These are phyloP conservation scores for Mollisiaceae sp. DNA, from an alignment of 2,329 filamentous ascomycete species.

Conservation along the genomic window DNA sequence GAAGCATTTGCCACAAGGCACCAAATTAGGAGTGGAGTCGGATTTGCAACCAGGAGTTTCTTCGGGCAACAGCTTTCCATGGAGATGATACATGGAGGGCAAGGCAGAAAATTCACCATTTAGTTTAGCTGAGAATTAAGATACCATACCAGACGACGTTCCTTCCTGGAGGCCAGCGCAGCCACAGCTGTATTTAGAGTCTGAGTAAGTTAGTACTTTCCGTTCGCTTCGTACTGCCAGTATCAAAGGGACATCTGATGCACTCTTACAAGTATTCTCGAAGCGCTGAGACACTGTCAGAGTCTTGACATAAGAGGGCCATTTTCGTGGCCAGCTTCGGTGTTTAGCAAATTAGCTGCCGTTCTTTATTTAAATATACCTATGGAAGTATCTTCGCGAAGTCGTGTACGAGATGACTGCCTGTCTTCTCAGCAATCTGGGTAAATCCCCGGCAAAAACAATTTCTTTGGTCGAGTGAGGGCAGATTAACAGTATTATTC, in stretches of 20 bases:
- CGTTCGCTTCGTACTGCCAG: neutral
- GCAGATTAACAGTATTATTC: neutral
- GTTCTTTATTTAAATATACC: neutral
- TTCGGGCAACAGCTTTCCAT: neutral
- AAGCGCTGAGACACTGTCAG: neutral
- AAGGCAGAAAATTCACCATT: neutral
- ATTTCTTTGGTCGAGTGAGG: neutral
- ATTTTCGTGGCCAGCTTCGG: neutral
- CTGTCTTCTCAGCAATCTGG: slow-evolving; percentile 4
- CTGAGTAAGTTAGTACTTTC: no score
- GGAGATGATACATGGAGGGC: neutral
- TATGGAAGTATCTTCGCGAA: neutral
- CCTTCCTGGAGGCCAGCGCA: neutral
- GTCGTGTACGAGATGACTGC: neutral
- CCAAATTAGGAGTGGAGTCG: slow-evolving; percentile 14
- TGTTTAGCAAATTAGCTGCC: neutral
- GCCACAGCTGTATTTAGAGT: neutral
- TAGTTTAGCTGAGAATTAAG: slow-evolving; percentile 12
- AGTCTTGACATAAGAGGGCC: slow-evolving; percentile 9
- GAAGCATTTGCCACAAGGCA: slow-evolving; percentile 21
- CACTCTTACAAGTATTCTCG: neutral
- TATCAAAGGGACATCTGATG: neutral
- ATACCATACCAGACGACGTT: neutral
- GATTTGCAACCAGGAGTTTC: slow-evolving; percentile 19
- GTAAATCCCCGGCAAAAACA: neutral